These are phyloP conservation scores for Mycena kentingensis DNA, from an alignment of 768 basidiomycete genomes.

Conservation along the genomic window DNA sequence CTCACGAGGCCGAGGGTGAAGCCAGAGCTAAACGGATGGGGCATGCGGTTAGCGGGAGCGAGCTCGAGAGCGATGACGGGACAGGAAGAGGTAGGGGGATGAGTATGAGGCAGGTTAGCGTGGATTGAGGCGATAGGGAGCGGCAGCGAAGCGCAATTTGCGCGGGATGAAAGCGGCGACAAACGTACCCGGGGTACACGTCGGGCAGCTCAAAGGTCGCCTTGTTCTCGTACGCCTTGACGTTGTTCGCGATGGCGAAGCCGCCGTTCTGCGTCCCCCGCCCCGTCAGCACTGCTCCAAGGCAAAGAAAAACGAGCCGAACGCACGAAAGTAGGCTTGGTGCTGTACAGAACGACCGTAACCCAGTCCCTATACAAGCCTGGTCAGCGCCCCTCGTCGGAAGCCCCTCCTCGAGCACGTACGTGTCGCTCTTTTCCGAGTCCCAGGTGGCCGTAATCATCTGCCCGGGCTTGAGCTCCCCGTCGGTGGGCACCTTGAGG, in stretches of 20 bases:
- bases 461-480: background rate
- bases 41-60: background rate
- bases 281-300: background rate
- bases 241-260: slow-evolving; percentile 5
- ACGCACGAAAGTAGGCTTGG: background rate
- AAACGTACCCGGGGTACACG: slow-evolving; percentile 2
- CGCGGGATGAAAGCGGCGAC: background rate
- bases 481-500: background rate
- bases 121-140: too few species aligned
- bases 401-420: background rate
- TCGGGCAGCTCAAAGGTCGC: slow-evolving; percentile 1
- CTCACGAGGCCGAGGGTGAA: slow-evolving; percentile 5
- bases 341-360: slow-evolving; percentile 1
- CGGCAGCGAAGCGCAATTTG: too few species aligned
- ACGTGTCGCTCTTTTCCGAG: background rate
- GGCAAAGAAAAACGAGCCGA: background rate
- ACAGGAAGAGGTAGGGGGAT: background rate
- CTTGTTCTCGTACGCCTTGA: slow-evolving; percentile 3
- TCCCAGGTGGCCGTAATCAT: background rate
- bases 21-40: background rate
- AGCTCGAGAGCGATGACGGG: background rate
- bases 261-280: slow-evolving; percentile 1
- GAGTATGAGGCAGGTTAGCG: background rate
- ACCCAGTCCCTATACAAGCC: background rate
- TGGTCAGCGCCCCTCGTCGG: background rate